Evolutionary conservation across 1,284 basidiomycete genomes (phyloP), one percentile per base, ranked within the genome.

Genomic region (Cystobasidiaceae sp.): DNA sequence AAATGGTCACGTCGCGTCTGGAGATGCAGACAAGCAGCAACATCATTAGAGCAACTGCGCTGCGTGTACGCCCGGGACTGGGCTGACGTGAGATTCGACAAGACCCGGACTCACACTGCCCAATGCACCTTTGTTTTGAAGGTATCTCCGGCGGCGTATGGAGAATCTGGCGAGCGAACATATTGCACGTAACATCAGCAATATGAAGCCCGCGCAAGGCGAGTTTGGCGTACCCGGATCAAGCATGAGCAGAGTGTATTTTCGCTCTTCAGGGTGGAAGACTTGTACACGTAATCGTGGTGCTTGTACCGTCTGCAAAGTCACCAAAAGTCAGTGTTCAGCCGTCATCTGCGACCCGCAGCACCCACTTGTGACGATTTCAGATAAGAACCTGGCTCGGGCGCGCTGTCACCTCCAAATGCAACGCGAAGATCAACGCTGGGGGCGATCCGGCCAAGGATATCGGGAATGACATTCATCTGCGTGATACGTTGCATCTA

Each of bases 401-500:
- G 83, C n/a, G n/a, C n/a, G 9, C 81, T 78, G 70, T 77, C 79
- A 68, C 77, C 79, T 37, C 77, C 82, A 69, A 84, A 82, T 11
- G 82, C 81, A 45, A 92, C 73, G 63, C 84, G 85, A 4, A 93
- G 77, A 74, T 93, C 89, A 23, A 88, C 75, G 8, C 83, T 83
- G 0, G 92, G 90, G 54, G 83, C 83, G 19, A 94, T 76, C 33
- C 80, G 79, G 0, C 89, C 84, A 6, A 97, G 75, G 1, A 93
- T 79, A 75, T 97, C 94, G 0, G 94, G 93, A 3, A 96, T 81
- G 57, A 97, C 85, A 56, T 86, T 80, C 89, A 97, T 91, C 78
- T 92, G 87, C 72, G 88, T 81, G 49, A 94, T 77, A 71, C 93
- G 86, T 76, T 97, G 89, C 89, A 96, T 96, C 86, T 92, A 73